Evolutionary conservation across 345 rosid species (phyloP), one percentile per base, ranked within the genome.

Genomic region (Sisymbrium altissimum): DNA sequence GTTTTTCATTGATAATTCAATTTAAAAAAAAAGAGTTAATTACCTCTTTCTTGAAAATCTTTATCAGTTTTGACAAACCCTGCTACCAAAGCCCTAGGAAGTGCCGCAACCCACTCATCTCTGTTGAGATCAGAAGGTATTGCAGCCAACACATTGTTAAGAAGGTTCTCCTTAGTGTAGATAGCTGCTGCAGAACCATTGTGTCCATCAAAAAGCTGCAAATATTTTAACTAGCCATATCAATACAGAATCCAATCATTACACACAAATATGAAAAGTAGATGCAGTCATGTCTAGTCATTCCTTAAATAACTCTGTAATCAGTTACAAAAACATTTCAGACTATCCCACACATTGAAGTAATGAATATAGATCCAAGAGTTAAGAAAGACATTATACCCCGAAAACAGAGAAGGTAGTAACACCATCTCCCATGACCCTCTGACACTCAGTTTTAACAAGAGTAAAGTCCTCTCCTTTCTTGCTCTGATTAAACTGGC

Each of bases 21-120:
- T 66, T n/a, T n/a, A n/a, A 45, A 53, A 15, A 13, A 14, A 14
- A 18, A n/a, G 11, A 35, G 19, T 18, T 7, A 74, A 23, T 52
- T 70, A 90, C 99, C 96, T 85, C 71, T 86, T 80, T 76, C 78
- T 78, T 90, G 97, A 71, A 96, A 96, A 80, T 96, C 98, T 81
- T 96, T 96, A 79, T 96, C 99, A 5, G 98, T 96, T 86, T 96
- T 96, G 9, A 96, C 99, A 81, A 96, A 96, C 56, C 98, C 99
- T 8, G 98, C 97, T 68, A 96, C 99, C 84, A 90, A 77, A 64
- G 99, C 99, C 84, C 99, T 84, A 12, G 95, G 99, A 68, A 96
- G 83, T 38, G 97, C 97, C 2, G 96, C 88, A 68, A 84, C 81
- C 97, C 98, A 92, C 80, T 96, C 98, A 56, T 96, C 96, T 79